Base-by-base conservation (phyloP, 257 asterid genomes). In the Ajuga chamaepitys region DNA sequence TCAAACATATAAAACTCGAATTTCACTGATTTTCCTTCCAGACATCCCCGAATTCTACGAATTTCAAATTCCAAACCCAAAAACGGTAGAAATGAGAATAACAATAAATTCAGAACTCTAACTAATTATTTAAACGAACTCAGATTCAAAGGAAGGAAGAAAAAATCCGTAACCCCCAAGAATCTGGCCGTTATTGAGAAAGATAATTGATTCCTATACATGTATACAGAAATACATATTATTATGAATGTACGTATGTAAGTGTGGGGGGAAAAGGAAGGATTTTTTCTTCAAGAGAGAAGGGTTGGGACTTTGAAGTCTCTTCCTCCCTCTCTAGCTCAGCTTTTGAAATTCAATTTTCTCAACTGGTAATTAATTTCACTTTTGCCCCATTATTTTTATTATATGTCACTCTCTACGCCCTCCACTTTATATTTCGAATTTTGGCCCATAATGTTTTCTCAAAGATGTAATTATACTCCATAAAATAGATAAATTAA, bases 331-430 rank as follows among this genome's bases (percentile, higher is more conserved):
- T 85, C 96, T 87, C 84, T 74, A 50, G 78, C 71, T 76, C 24
- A 59, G 83, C 85, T 86, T 92, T 92, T 89, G 85, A 85, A 91
- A 88, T 89, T 83, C 87, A 82, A 91, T 88, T 91, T 86, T 70
- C 64, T 82, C 17, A 28, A 58, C 10, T 2, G 18, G 47, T 10
- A 47, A 45, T 16, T 42, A 42, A 42, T 68, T 58, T 32, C 44
- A 44, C 42, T 55, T 55, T n/a, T 44, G 7, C 16, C 44, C 72
- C 66, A 67, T 12, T 55, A 55, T 25, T 55, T 44, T 47, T 30
- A 4, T 18, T 2, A 7, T 7, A 2, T 50, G 9, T 22, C 51
- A 25, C 16, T 28, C 30, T 26, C 22, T 13, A n/a, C 20, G 2
- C 56, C 41, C 3, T 12, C 17, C 14, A 11, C 46, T 40, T 30